Evolutionary conservation across 306 rosid species (phyloP), one percentile per base, ranked within the genome.

Genomic region (Luffa acutangula): DNA sequence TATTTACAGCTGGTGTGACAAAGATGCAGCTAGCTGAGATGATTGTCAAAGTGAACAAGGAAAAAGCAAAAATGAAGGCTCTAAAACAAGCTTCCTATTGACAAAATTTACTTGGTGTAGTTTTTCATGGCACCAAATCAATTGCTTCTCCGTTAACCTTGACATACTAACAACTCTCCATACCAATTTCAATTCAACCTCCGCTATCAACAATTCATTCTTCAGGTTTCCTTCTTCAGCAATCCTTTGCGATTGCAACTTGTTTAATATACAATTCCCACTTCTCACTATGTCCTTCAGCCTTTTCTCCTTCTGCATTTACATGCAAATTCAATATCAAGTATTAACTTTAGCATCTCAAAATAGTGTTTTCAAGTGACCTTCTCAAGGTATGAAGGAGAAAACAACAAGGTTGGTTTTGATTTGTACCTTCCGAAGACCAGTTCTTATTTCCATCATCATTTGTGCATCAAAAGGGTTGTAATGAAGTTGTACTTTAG

Each of bases 241-340:
- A 18, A 84, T 88, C 89, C 85, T 94, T 84, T 92, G 94, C 75
- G 91, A 85, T 84, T 92, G 94, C 75, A 92, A 85, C 87, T 83
- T 95, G 87, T 78, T 95, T 46, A 87, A 97, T 78, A 91, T 87
- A 87, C 98, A 95, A 66, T 92, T 87, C 33, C 92, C 91, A 36
- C 75, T 91, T 83, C 91, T 91, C 79, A 85, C 83, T 51, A 91
- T 85, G 80, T 95, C 98, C 82, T 85, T 92, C 0, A 91, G 86
- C 82, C 54, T 89, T 66, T 60, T 92, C 82, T 89, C 97, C 83
- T 91, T 91, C 97, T 95, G 89, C 83, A 87, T 58, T 18, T 7
- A 78, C 60, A 83, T 3, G 6, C 6, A 51, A 63, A 43, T 70
- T 67, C 5, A 42, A 67, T 41, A 67, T 67, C 33, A 67, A 37